These are phyloP conservation scores for Trichoderma semiorbis DNA, from an alignment of 2,329 filamentous ascomycete genomes.

Conservation along the genomic window DNA sequence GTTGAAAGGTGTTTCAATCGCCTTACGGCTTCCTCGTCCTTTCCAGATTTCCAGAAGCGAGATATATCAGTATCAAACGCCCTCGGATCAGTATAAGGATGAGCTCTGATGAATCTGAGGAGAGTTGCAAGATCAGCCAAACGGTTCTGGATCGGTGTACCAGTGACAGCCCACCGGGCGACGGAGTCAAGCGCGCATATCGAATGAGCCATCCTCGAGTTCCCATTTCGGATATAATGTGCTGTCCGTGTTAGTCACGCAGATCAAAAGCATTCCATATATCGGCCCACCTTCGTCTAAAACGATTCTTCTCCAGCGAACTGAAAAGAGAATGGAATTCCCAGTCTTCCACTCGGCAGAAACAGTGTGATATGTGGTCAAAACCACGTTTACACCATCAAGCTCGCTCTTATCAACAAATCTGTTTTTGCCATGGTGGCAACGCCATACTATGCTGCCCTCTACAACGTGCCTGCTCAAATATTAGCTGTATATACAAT, in stretches of 20 bases:
- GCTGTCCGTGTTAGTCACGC: background rate
- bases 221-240: constrained; percentile 34
- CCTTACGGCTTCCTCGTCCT: background rate
- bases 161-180: constrained; percentile 45
- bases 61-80: background rate
- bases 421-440: background rate
- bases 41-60: background rate
- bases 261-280: fast-evolving
- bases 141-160: constrained; percentile 47
- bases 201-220: constrained; percentile 35
- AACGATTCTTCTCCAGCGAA: background rate
- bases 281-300: background rate
- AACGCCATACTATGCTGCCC: background rate
- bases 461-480: background rate
- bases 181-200: constrained; percentile 34
- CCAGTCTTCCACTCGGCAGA: background rate
- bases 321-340: background rate
- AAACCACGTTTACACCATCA: background rate
- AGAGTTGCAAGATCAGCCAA: constrained; percentile 39
- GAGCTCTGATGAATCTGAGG: constrained; percentile 30
- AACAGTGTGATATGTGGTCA: background rate
- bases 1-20: background rate
- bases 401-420: background rate
- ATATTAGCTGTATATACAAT: background rate
- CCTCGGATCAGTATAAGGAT: background rate